Base-by-base conservation (phyloP, 2,329 filamentous ascomycete species). In the Xylaria sp. region DNA sequence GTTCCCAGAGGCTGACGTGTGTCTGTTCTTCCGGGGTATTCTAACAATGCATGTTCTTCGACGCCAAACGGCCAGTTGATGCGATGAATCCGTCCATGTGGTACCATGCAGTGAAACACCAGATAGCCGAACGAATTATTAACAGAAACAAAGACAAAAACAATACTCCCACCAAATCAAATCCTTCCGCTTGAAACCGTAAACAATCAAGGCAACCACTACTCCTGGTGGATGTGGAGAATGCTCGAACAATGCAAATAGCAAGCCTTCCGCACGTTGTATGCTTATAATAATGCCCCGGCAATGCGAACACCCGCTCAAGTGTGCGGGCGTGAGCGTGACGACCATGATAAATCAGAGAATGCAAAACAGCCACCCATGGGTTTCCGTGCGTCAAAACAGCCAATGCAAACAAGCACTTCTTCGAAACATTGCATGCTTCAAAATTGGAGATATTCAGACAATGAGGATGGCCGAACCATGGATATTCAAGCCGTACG, bases 21-120 rank as follows among this genome's bases (percentile, higher is more conserved):
- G n/a, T 56, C 49, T 40, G 49, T n/a, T 46, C 31, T 59, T 44
- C 65, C 44, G 11, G 51, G 58, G 53, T 59, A 63, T 54, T 67
- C n/a, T 63, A 44, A 67, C 57, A 44, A 59, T 23, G 42, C 38
- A 9, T 46, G 5, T 46, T 46, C 59, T 57, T 51, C 49, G 62
- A 68, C 66, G 57, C 66, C 66, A 53, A 23, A 59, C 53, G 28
- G 49, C 61, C 61, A 31, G 17, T 64, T 58, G 40, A 61, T 65
- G 57, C 57, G 51, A 38, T 28, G 31, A 17, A 65, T 48, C 28
- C 40, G 36, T 51, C 33, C 53, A 38, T 58, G 61, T 13, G 13
- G 28, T 60, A 40, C 57, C 57, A 60, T 65, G 48, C 57, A 20
- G 20, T 20, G 13, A 26, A 65, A 65, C 54, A 26, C 54, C 53